These are phyloP conservation scores for Capsicum rhomboideum DNA, from an alignment of 257 asterid genomes.

Conservation along the genomic window DNA sequence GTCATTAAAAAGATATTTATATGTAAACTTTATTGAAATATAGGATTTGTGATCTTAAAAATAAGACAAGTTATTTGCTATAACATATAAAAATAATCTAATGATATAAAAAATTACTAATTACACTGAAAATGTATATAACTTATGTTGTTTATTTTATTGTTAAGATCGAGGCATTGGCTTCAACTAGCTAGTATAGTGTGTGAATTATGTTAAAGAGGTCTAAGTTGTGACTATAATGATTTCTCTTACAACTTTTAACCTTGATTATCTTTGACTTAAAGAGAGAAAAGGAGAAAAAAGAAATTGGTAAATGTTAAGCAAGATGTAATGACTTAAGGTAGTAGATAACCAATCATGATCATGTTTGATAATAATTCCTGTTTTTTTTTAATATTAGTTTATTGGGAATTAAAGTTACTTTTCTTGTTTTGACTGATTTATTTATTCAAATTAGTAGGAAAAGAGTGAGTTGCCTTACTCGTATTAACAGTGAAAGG, in stretches of 20 bases:
- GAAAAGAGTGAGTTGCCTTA: neutral
- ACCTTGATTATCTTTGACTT: constrained; percentile 36
- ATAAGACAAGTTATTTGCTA: neutral
- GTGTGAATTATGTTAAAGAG: constrained; percentile 10
- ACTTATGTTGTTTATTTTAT: neutral
- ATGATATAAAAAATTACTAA: neutral
- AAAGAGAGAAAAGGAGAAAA: neutral
- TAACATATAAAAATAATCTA: neutral
- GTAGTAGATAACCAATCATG: constrained; percentile 1
- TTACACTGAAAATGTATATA: neutral
- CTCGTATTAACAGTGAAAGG: neutral
- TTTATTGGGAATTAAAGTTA: neutral
- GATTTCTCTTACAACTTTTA: constrained; percentile 18
- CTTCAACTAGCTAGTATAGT: constrained; percentile 6
- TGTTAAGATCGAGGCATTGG: neutral
- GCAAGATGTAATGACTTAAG: neutral
- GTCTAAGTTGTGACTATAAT: constrained; percentile 24
- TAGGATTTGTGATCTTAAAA: neutral
- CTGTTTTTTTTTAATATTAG: neutral
- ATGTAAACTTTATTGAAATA: neutral
- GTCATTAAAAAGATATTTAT: neutral
- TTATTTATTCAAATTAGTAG: neutral
- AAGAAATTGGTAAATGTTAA: neutral
- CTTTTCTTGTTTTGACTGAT: neutral
- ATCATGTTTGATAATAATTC: neutral